phyloP scores from a whole-genome alignment of 805 yeast genomes.

The Scheffersomyces coipomensis region DNA sequence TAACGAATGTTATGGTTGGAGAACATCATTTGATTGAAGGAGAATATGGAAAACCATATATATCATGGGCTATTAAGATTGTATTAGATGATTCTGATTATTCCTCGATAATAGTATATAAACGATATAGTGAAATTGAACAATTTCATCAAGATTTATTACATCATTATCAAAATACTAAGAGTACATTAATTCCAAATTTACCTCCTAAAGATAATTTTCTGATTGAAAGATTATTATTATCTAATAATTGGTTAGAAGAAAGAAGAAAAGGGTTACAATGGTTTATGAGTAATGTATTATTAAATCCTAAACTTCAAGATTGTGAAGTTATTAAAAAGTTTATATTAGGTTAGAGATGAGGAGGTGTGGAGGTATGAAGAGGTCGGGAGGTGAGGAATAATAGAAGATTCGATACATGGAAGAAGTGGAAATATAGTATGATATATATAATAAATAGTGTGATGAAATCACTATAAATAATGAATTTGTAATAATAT shows the following conservation, averaged over 20 bases:
- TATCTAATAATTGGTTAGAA: constrained; percentile 48
- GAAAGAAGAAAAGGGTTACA: constrained; percentile 56
- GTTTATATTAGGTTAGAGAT: constrained; percentile 28
- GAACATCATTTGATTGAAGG: constrained; percentile 38
- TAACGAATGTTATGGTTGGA: constrained; percentile 42
- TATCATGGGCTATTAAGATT: constrained; percentile 38
- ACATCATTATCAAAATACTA: constrained; percentile 47
- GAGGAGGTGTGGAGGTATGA: not conserved
- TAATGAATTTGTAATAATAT: no score
- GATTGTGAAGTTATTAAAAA: constrained; percentile 35
- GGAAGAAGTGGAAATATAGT: no score
- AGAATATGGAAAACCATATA: constrained; percentile 34
- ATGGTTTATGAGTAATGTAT: constrained; percentile 54
- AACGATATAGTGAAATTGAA: constrained; percentile 66
- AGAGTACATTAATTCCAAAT: constrained; percentile 43
- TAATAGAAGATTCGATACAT: no score
- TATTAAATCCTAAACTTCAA: constrained; percentile 48
- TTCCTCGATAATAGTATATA: constrained; percentile 47
- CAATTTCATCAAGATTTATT: constrained; percentile 43
- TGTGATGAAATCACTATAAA: no score
- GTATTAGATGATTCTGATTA: constrained; percentile 34
- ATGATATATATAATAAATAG: no score
- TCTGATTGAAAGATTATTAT: constrained; percentile 35
- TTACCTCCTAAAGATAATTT: constrained; percentile 53
- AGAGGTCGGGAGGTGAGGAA: not conserved